Evolutionary conservation across 768 basidiomycete genomes (phyloP), one percentile per base, ranked within the genome.

Genomic region (Sporobolomyces pararoseus): DNA sequence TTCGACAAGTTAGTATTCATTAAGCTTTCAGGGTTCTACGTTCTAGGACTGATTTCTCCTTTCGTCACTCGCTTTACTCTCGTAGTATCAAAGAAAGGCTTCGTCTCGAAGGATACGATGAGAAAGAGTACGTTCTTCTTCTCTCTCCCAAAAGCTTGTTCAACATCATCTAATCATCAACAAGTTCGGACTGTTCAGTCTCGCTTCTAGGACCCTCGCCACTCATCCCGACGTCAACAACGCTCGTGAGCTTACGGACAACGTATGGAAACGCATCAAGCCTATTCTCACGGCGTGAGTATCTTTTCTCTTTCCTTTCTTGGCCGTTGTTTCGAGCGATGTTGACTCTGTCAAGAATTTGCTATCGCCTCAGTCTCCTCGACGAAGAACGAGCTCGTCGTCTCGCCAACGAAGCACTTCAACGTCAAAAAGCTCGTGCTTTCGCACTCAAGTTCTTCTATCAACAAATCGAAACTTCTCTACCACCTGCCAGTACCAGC

Each of bases 41-140:
- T n/a, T n/a, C n/a, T n/a, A n/a, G n/a, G n/a, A n/a, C n/a, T n/a
- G n/a, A n/a, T n/a, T n/a, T 14, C 7, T 12, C 52, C 23, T 32
- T 5, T 29, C 19, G 4, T 3, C 46, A 4, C 3, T 27, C 35
- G 27, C 25, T 10, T n/a, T 21, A 1, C 16, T 42, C 9, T 17
- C 10, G 17, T n/a, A 71, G 70, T 25, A 64, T 72, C 66, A 25
- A 53, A 14, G 51, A 16, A 21, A 72, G 64, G 21, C 57, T 72
- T 3, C 21, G 31, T 16, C 53, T 52, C 10, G 59, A 66, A 6
- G 70, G 70, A 10, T 72, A 72, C 37, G 53, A 35, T 0, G 23
- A 31, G 0, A 9, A n/a, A 1, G 70, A 70, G 51, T 27, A 5
- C 32, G 54, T 39, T 12, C 32, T 7, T n/a, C 1, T 27, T n/a